phyloP scores from a whole-genome alignment of 2,329 filamentous ascomycete genomes.

The Claviceps africana region DNA sequence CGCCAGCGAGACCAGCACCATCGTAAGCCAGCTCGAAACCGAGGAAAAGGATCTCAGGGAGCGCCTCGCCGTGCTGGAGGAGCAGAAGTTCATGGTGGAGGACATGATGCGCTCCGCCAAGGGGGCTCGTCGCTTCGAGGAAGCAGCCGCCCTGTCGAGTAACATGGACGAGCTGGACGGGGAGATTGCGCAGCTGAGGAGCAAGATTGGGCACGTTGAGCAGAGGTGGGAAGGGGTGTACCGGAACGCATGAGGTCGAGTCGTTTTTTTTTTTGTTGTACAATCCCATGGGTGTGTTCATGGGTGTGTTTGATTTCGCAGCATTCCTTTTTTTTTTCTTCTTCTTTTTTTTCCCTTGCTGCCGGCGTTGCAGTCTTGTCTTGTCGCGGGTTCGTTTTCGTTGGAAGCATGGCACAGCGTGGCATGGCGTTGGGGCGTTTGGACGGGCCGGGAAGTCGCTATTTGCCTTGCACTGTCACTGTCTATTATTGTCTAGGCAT shows the following conservation, averaged over 20 bases:
- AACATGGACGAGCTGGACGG: constrained; percentile 71
- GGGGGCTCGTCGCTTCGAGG: constrained; percentile 67
- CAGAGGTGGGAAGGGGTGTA: constrained; percentile 41
- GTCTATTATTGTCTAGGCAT: too few relatives aligned
- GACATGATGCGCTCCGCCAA: constrained; percentile 72
- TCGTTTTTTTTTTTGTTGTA: background rate
- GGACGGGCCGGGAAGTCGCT: background rate
- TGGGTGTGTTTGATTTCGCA: too few relatives aligned
- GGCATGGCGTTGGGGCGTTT: constrained; percentile 18
- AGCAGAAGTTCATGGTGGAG: constrained; percentile 79
- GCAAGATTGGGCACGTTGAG: constrained; percentile 54
- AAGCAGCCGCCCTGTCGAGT: constrained; percentile 63
- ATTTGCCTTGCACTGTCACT: background rate
- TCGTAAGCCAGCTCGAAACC: constrained; percentile 49
- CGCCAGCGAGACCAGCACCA: constrained; percentile 37
- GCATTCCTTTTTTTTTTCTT: too few relatives aligned
- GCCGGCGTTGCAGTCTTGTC: too few relatives aligned
- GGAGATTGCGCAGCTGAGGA: constrained; percentile 58
- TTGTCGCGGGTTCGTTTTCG: background rate
- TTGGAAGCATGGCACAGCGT: constrained; percentile 16
- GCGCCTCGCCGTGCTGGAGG: constrained; percentile 69
- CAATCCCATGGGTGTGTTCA: too few relatives aligned
- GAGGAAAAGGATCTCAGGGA: constrained; percentile 77
- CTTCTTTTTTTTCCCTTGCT: too few relatives aligned
- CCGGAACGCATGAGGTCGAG: constrained; percentile 10